phyloP scores from a whole-genome alignment of 2,329 filamentous ascomycete species.

The Bipolaris cookei region DNA sequence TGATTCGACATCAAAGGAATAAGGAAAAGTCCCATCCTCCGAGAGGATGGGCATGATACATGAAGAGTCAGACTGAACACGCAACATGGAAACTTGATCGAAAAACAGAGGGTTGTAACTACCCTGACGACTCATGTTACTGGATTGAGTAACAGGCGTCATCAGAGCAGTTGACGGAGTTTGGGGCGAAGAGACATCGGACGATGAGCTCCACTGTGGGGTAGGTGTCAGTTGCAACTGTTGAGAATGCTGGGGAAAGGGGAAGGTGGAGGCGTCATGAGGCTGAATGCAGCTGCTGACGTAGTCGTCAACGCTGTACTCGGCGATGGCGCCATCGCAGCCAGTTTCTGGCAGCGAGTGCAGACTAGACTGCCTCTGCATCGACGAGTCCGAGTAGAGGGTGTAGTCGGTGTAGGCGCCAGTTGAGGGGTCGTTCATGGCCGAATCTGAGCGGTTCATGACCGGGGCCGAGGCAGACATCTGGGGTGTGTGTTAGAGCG shows the following conservation, averaged over 20 bases:
- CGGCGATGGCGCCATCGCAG: constrained; percentile 31
- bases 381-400: constrained; percentile 36
- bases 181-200: constrained; percentile 47
- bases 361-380: constrained; percentile 28
- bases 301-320: constrained; percentile 49
- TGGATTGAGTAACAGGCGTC: constrained; percentile 48
- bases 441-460: constrained; percentile 42
- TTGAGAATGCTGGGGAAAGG: constrained; percentile 30
- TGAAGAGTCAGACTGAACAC: constrained; percentile 52
- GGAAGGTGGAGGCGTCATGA: constrained; percentile 28
- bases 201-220: constrained; percentile 42
- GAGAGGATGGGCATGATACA: constrained; percentile 45
- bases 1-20: constrained; percentile 44
- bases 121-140: constrained; percentile 55
- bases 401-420: constrained; percentile 41
- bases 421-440: constrained; percentile 31
- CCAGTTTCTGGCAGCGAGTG: constrained; percentile 36
- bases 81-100: constrained; percentile 53
- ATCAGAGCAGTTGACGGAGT: constrained; percentile 47
- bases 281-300: constrained; percentile 40
- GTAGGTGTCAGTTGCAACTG: constrained; percentile 42
- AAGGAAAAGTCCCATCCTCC: constrained; percentile 46
- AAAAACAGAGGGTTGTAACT: constrained; percentile 53
- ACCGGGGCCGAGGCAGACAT: constrained; percentile 40
- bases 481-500: constrained; percentile 41